A percentile compares a stretch with the other conserved stretches of the same genome.
Conservation (phyloP, 164 flowering plant species). For the Umbilicus rupestris region DNA sequence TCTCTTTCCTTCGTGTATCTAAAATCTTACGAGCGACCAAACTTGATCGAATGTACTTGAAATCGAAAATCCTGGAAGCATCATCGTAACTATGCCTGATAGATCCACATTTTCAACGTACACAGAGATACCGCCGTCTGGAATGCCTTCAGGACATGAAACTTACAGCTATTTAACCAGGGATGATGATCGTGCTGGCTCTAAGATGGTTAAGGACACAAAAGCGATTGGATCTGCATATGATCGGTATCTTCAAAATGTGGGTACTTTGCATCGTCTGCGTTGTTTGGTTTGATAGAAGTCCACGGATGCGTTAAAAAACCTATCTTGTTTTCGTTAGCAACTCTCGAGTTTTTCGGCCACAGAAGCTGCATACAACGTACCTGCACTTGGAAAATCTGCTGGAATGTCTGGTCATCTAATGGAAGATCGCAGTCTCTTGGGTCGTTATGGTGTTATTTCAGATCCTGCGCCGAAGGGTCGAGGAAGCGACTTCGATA, state of each 20-base stretch:
- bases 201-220: conserved; percentile 37
- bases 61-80: not conserved
- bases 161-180: conserved; percentile 33
- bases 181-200: conserved; percentile 38
- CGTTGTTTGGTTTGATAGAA: conserved; percentile 2
- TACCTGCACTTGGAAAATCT: conserved; percentile 29
- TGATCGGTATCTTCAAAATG: conserved; percentile 54
- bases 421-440: conserved; percentile 22
- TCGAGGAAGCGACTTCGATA: conserved; percentile 24
- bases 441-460: conserved; percentile 25
- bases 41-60: not conserved
- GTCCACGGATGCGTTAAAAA: conserved; percentile 12
- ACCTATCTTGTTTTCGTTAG: conserved; percentile 28
- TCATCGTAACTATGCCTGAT: not conserved
- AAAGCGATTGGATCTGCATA: conserved; percentile 54
- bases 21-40: not conserved
- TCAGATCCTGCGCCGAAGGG: conserved; percentile 36
- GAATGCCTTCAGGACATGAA: conserved; percentile 31
- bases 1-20: not conserved
- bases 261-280: conserved; percentile 18
- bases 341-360: conserved; percentile 36
- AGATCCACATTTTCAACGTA: not conserved
- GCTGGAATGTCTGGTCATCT: conserved; percentile 24
- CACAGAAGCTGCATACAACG: conserved; percentile 31
- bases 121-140: conserved; percentile 29